A percentile compares a stretch with the other conserved stretches of the same genome.
These are phyloP conservation scores for Fusarium nanum DNA, from an alignment of 2,329 filamentous ascomycete genomes.

Conservation along the genomic window DNA sequence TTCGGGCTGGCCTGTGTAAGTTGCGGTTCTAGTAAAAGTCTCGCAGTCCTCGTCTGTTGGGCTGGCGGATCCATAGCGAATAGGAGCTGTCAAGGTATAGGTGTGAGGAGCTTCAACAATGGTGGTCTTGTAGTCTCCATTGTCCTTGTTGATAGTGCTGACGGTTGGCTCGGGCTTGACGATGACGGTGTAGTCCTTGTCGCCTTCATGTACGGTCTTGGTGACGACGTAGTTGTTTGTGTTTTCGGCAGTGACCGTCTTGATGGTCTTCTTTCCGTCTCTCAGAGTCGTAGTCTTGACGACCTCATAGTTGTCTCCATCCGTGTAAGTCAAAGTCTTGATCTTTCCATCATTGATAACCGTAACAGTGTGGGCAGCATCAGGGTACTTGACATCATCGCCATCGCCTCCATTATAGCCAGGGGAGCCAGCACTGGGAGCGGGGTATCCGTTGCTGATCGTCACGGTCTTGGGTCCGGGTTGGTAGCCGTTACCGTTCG, in stretches of 20 bases:
- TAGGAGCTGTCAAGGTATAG: conserved; percentile 43
- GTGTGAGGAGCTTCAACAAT: conserved; percentile 28
- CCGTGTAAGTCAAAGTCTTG: conserved; percentile 34
- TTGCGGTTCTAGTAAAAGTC: conserved; percentile 34
- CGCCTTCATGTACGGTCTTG: conserved; percentile 42
- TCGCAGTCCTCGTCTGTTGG: conserved; percentile 36
- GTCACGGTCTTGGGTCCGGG: conserved; percentile 30
- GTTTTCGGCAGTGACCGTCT: conserved; percentile 33
- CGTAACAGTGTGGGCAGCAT: conserved; percentile 26
- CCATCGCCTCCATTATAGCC: conserved; percentile 12
- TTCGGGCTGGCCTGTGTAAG: conserved; percentile 39
- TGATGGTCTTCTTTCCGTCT: conserved; percentile 25
- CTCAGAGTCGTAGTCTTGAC: conserved; percentile 31
- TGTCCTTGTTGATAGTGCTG: conserved; percentile 37
- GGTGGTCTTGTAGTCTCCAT: conserved; percentile 35
- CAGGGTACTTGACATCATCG: background rate
- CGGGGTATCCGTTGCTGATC: conserved; percentile 20
- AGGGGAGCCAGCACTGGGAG: conserved; percentile 24
- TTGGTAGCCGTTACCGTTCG: conserved; percentile 14
- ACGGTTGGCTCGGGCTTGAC: conserved; percentile 31
- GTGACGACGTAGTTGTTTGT: conserved; percentile 33
- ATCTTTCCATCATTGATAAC: conserved; percentile 32
- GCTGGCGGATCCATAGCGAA: conserved; percentile 42
- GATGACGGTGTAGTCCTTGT: conserved; percentile 40
- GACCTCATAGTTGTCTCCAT: conserved; percentile 14